phyloP scores from a whole-genome alignment of 371 early-diverging fungal species.

The Lichtheimia corymbifera region DNA sequence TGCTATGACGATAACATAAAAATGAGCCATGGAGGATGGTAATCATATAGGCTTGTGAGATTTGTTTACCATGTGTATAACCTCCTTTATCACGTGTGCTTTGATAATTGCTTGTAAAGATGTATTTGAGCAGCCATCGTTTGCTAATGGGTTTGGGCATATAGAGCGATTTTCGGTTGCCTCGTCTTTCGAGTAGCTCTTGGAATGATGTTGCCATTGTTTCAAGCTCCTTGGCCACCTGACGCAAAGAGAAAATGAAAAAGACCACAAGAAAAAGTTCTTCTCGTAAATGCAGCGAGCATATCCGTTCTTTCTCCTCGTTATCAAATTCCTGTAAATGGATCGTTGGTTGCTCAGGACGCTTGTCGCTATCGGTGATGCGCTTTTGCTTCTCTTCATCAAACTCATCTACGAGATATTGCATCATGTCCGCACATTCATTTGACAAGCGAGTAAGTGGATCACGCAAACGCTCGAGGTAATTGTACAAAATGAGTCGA shows the following conservation, averaged over 20 bases:
- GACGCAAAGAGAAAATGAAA: conserved; percentile 61
- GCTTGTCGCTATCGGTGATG: not conserved
- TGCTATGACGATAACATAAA: no score
- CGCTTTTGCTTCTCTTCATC: no score
- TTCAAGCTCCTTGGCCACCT: conserved; percentile 56
- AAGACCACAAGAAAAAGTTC: conserved; percentile 66
- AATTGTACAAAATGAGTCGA: conserved; percentile 50
- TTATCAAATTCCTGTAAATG: conserved; percentile 15
- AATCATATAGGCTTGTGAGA: not conserved
- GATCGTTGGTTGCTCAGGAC: not conserved
- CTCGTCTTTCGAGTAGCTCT: conserved; percentile 21
- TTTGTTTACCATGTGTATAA: conserved; percentile 31
- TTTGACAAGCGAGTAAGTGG: conserved; percentile 53
- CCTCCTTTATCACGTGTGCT: conserved; percentile 47
- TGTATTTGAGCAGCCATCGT: conserved; percentile 56
- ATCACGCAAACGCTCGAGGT: conserved; percentile 53
- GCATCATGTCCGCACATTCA: conserved; percentile 45
- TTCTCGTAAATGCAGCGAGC: conserved; percentile 55
- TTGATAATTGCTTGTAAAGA: conserved; percentile 40
- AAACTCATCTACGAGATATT: not conserved
- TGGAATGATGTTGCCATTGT: conserved; percentile 39
- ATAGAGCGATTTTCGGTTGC: conserved; percentile 45
- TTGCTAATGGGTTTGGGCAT: conserved; percentile 47
- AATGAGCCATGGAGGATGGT: no score
- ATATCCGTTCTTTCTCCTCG: conserved; percentile 15